Percentiles rank a stretch among this genome's conserved stretches.
Conservation (phyloP, 2,329 filamentous ascomycete genomes). For the Penicillium sp. region DNA sequence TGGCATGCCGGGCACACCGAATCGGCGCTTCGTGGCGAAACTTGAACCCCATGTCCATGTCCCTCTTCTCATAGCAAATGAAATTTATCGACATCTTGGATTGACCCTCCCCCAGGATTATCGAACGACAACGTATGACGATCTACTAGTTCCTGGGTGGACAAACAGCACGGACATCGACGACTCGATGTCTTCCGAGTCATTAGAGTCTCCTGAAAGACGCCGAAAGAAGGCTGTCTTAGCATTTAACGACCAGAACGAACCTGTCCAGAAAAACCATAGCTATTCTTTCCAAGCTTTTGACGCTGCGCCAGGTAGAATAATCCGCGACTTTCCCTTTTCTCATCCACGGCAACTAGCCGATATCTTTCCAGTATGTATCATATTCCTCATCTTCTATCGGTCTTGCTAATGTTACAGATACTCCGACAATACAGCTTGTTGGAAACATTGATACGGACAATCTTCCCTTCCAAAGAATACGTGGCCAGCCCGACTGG, state of each 20-base stretch:
- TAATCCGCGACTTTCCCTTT: constrained; percentile 40
- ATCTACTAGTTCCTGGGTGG: constrained; percentile 29
- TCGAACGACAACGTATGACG: constrained; percentile 37
- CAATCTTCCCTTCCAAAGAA: constrained; percentile 25
- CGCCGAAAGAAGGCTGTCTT: constrained; percentile 32
- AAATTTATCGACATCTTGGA: constrained; percentile 39
- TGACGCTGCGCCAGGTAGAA: constrained; percentile 37
- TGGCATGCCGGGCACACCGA: constrained; percentile 34
- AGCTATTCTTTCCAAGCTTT: constrained; percentile 42
- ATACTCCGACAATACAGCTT: constrained; percentile 44
- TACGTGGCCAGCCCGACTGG: neutral
- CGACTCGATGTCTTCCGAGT: constrained; percentile 1
- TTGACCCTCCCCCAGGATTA: constrained; percentile 38
- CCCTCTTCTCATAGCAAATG: constrained; percentile 38
- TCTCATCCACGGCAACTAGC: constrained; percentile 44
- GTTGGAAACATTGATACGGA: constrained; percentile 36
- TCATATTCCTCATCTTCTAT: neutral
- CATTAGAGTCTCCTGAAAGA: constrained; percentile 21
- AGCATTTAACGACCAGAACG: constrained; percentile 27
- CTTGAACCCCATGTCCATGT: constrained; percentile 41
- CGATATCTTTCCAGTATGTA: constrained; percentile 40
- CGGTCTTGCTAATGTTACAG: constrained; percentile 18
- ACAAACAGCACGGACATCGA: constrained; percentile 5
- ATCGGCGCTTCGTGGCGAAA: constrained; percentile 43
- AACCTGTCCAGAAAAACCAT: constrained; percentile 31